These are phyloP conservation scores for Aspergillus sp. DNA, from an alignment of 2,329 filamentous ascomycete genomes.

Conservation along the genomic window DNA sequence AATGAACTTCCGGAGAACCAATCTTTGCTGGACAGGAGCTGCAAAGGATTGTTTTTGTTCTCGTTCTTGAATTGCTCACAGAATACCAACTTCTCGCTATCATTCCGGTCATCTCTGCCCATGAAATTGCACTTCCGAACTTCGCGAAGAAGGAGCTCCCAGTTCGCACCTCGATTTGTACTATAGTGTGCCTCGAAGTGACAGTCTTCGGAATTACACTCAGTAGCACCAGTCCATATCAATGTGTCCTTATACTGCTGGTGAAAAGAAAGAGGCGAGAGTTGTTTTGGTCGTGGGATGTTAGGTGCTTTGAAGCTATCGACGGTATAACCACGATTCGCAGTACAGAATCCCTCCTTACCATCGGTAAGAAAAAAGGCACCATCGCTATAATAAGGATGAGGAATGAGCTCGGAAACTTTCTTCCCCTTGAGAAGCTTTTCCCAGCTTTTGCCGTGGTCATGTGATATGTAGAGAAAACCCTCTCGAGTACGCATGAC, in stretches of 20 bases:
- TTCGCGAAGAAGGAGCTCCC: conserved; percentile 69
- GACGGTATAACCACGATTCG: conserved; percentile 70
- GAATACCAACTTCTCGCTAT: conserved; percentile 60
- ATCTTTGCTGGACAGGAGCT: conserved; percentile 73
- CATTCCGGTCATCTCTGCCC: conserved; percentile 55
- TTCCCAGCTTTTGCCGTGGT: conserved; percentile 87
- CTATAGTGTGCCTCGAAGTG: conserved; percentile 71
- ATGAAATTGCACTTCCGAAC: conserved; percentile 85
- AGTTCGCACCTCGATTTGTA: conserved; percentile 71
- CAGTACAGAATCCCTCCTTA: conserved; percentile 71
- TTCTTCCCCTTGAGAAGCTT: conserved; percentile 64
- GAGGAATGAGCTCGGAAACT: conserved; percentile 68
- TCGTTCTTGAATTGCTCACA: conserved; percentile 62
- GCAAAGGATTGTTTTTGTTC: conserved; percentile 58
- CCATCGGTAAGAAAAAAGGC: conserved; percentile 77
- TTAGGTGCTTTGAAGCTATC: conserved; percentile 68
- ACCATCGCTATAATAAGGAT: conserved; percentile 75
- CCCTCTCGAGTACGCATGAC: conserved; percentile 56
- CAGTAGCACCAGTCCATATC: conserved; percentile 74
- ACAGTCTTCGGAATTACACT: conserved; percentile 64
- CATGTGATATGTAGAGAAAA: conserved; percentile 67
- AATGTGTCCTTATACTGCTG: conserved; percentile 82
- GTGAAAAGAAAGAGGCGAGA: conserved; percentile 71
- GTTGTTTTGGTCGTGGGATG: conserved; percentile 45
- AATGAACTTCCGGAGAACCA: conserved; percentile 61